Evolutionary conservation across 257 asterid genomes (phyloP).

Genomic region (Scutellaria barbata): DNA sequence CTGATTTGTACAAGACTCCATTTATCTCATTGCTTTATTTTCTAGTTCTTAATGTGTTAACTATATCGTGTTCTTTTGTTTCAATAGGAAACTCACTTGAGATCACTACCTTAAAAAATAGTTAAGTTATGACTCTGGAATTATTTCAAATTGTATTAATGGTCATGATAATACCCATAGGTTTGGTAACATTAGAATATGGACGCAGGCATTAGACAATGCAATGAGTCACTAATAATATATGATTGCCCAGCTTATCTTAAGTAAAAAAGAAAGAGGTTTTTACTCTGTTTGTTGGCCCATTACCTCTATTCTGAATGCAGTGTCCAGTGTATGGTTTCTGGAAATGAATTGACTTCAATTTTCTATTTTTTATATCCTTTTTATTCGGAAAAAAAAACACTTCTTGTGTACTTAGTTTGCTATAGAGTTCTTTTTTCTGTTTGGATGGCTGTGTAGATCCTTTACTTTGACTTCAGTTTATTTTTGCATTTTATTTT

Average conservation of each 20-base stretch:
- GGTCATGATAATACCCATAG: background rate
- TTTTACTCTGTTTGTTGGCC: slow-evolving; percentile 13
- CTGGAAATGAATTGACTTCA: slow-evolving; percentile 10
- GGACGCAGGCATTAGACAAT: slow-evolving; percentile 9
- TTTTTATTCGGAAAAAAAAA: background rate
- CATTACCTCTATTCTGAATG: slow-evolving; percentile 19
- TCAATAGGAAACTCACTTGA: background rate
- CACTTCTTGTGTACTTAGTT: background rate
- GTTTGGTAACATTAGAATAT: slow-evolving; percentile 6
- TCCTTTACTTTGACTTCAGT: background rate
- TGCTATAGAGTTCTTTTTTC: background rate
- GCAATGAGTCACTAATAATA: slow-evolving; percentile 9
- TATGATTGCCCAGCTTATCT: slow-evolving; percentile 5
- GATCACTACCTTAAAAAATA: background rate
- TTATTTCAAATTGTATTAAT: background rate
- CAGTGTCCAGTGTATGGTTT: slow-evolving; percentile 8
- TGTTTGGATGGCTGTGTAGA: slow-evolving; percentile 14
- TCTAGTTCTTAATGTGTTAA: slow-evolving; percentile 10
- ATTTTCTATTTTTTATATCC: background rate
- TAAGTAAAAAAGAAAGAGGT: slow-evolving; percentile 15
- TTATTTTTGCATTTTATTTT: background rate
- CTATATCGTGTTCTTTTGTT: slow-evolving; percentile 20
- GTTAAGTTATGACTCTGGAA: slow-evolving; percentile 3
- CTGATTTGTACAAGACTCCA: background rate
- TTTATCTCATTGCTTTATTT: background rate